Percentiles rank a stretch among this genome's conserved stretches.
phyloP scores from a whole-genome alignment of 2,329 filamentous ascomycete genomes.

The Scleromitrula shiraiana region DNA sequence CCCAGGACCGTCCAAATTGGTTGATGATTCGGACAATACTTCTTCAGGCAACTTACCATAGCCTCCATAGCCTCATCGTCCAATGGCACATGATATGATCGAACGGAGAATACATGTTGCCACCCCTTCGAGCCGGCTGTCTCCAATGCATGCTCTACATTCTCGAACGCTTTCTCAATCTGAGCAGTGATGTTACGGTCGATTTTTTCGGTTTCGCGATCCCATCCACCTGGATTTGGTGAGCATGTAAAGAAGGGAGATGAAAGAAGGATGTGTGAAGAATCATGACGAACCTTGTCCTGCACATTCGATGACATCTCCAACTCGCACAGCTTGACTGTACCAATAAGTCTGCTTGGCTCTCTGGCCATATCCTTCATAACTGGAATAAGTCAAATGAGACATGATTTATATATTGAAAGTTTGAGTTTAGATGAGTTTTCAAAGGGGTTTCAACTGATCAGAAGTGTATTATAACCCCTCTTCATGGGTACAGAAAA shows the following conservation, averaged over 20 bases:
- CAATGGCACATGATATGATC: slow-evolving; percentile 38
- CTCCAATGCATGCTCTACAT: slow-evolving; percentile 44
- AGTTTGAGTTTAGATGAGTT: too few species aligned
- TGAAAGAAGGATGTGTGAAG: background rate
- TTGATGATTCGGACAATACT: background rate
- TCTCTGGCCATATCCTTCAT: background rate
- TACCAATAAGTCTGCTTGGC: slow-evolving; percentile 25
- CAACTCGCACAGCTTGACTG: slow-evolving; percentile 41
- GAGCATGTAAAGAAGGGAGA: background rate
- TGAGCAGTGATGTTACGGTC: slow-evolving; percentile 35
- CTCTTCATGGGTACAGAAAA: too few species aligned
- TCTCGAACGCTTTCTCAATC: slow-evolving; percentile 47
- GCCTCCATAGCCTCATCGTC: slow-evolving; percentile 15
- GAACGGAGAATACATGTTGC: slow-evolving; percentile 44
- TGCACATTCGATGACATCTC: slow-evolving; percentile 38
- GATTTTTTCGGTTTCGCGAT: slow-evolving; percentile 22
- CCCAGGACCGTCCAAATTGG: background rate
- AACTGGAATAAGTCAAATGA: background rate
- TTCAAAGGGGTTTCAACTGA: too few species aligned
- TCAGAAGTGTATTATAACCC: too few species aligned
- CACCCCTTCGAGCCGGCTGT: slow-evolving; percentile 48
- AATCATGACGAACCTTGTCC: slow-evolving; percentile 35
- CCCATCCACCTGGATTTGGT: slow-evolving; percentile 29
- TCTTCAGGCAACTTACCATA: background rate
- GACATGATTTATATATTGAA: background rate